A percentile compares a stretch with the other conserved stretches of the same genome.
These are phyloP conservation scores for Cornus kousa DNA, from an alignment of 148 eudicot species.

Conservation along the genomic window DNA sequence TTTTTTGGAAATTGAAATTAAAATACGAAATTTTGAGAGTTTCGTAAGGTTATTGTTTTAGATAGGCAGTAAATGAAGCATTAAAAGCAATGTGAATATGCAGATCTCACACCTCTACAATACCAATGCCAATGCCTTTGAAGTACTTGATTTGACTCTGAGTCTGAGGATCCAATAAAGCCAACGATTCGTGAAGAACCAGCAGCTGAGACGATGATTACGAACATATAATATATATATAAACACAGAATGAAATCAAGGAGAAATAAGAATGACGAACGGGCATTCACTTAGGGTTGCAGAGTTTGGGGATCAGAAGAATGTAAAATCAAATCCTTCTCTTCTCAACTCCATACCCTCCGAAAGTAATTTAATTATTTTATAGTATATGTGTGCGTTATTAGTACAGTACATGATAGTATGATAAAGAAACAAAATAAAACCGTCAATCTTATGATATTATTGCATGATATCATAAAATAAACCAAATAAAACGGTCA, in stretches of 20 bases:
- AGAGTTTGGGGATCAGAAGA: not conserved
- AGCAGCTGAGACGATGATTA: not conserved
- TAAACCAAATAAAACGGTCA: too few relatives aligned
- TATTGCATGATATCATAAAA: too few relatives aligned
- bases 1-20: too few relatives aligned
- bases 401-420: too few relatives aligned
- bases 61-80: not conserved
- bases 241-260: not conserved
- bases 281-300: not conserved
- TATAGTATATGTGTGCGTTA: too few relatives aligned
- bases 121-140: not conserved
- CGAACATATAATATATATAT: too few relatives aligned
- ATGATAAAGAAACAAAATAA: too few relatives aligned
- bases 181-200: not conserved
- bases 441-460: too few relatives aligned
- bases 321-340: not conserved
- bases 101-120: not conserved
- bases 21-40: too few relatives aligned
- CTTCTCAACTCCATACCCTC: too few relatives aligned
- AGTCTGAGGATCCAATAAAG: not conserved
- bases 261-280: not conserved
- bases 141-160: not conserved
- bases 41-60: too few relatives aligned
- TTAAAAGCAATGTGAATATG: not conserved
- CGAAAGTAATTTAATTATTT: too few relatives aligned